Evolutionary conservation across 768 basidiomycete species (phyloP).

Genomic region (Tricholomella constricta): DNA sequence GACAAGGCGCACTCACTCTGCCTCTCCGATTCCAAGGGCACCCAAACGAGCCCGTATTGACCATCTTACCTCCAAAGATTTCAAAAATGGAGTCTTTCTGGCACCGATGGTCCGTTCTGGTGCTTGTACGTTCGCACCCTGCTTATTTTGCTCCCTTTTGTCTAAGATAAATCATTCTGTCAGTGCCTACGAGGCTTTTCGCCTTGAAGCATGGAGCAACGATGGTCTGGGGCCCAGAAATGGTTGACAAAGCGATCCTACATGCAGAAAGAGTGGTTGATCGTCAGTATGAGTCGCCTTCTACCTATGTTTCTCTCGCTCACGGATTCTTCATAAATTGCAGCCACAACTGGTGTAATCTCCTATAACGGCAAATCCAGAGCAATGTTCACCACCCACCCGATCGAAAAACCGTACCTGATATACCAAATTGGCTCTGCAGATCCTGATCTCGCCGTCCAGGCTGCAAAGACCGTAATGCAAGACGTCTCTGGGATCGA

Average conservation of each 20-base stretch:
- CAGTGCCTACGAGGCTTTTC: constrained; percentile 84
- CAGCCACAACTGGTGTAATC: constrained; percentile 85
- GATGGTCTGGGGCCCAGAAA: constrained; percentile 96
- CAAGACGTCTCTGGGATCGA: constrained; percentile 93
- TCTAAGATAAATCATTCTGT: constrained; percentile 17
- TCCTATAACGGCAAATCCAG: constrained; percentile 83
- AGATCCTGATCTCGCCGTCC: constrained; percentile 85
- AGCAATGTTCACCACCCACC: constrained; percentile 91
- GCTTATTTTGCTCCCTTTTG: constrained; percentile 2
- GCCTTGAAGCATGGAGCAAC: constrained; percentile 92
- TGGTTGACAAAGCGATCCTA: constrained; percentile 94
- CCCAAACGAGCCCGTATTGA: constrained; percentile 58
- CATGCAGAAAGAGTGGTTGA: constrained; percentile 83
- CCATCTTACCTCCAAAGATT: constrained; percentile 70
- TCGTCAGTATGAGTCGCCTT: constrained; percentile 53
- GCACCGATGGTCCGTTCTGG: constrained; percentile 99
- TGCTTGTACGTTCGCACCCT: constrained; percentile 55
- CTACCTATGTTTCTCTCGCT: background rate
- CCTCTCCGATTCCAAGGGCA: constrained; percentile 48
- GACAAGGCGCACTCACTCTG: constrained; percentile 54
- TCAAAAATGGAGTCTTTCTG: constrained; percentile 88
- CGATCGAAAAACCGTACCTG: constrained; percentile 90
- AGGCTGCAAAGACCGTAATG: constrained; percentile 85
- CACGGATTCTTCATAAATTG: background rate
- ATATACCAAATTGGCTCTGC: constrained; percentile 96